Evolutionary conservation across 1,284 basidiomycete genomes (phyloP).

Genomic region (Tetrapyrgos nigripes): DNA sequence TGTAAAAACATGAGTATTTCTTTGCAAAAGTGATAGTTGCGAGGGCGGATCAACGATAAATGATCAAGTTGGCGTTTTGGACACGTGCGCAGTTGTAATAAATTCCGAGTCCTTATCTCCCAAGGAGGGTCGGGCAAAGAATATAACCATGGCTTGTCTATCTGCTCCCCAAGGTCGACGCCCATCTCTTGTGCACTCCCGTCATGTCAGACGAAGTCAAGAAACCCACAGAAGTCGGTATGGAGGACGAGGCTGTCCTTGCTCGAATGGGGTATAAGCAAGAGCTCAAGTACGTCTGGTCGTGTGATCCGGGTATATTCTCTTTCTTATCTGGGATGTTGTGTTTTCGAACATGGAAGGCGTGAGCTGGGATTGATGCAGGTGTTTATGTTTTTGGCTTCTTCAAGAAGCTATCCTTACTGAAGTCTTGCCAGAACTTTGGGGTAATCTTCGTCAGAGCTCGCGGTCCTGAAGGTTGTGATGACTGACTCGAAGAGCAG

Average conservation of each 20-base stretch:
- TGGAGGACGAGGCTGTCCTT: slow-evolving; percentile 65
- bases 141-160: no score
- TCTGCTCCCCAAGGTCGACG: slow-evolving; percentile 11
- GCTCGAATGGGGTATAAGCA: slow-evolving; percentile 81
- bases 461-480: neutral
- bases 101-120: neutral
- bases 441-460: slow-evolving; percentile 45
- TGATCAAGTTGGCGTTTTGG: no score
- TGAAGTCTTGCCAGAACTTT: slow-evolving; percentile 58
- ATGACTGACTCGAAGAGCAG: slow-evolving; percentile 29
- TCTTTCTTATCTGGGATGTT: neutral
- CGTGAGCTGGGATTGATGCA: slow-evolving; percentile 68
- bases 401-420: slow-evolving; percentile 5
- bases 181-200: neutral
- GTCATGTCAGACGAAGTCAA: neutral
- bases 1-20: no score
- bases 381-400: slow-evolving; percentile 39
- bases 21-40: no score
- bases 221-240: slow-evolving; percentile 18
- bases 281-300: slow-evolving; percentile 61
- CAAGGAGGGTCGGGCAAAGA: no score
- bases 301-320: neutral
- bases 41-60: no score
- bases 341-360: slow-evolving; percentile 25
- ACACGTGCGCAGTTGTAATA: no score